A percentile compares a stretch with the other conserved stretches of the same genome.
Evolutionary conservation across 2,329 filamentous ascomycete genomes (phyloP).

Genomic region (Leptographium flavum): DNA sequence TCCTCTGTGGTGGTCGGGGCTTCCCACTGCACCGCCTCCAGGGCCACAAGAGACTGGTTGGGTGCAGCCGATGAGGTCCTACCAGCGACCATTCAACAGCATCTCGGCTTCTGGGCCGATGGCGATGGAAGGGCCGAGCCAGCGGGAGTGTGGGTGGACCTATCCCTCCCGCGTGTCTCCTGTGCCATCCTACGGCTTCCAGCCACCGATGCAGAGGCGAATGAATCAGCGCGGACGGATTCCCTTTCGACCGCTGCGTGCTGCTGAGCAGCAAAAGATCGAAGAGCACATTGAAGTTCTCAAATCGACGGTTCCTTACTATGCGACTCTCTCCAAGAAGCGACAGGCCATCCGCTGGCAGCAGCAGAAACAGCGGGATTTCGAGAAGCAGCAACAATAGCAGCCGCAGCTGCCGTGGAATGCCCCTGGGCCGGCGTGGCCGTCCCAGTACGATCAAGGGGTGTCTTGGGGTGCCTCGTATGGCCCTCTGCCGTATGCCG

Average conservation of each 20-base stretch:
- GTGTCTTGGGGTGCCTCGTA: neutral
- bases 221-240: neutral
- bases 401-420: neutral
- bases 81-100: neutral
- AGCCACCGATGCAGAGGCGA: neutral
- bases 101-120: neutral
- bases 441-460: neutral
- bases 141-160: neutral
- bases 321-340: slow-evolving; percentile 7
- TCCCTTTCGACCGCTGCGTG: slow-evolving; percentile 2
- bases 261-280: slow-evolving; percentile 8
- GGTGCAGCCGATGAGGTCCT: neutral
- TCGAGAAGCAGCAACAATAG: neutral
- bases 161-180: neutral
- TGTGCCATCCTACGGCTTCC: no score
- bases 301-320: slow-evolving; percentile 8
- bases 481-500: neutral
- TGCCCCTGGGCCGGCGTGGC: neutral
- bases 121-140: neutral
- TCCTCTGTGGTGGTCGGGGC: neutral
- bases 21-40: neutral
- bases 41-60: neutral
- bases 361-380: neutral
- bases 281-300: slow-evolving; percentile 11
- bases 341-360: slow-evolving; percentile 8